phyloP scores from a whole-genome alignment of 179 eudicot genomes.

The Beta macrorhiza region DNA sequence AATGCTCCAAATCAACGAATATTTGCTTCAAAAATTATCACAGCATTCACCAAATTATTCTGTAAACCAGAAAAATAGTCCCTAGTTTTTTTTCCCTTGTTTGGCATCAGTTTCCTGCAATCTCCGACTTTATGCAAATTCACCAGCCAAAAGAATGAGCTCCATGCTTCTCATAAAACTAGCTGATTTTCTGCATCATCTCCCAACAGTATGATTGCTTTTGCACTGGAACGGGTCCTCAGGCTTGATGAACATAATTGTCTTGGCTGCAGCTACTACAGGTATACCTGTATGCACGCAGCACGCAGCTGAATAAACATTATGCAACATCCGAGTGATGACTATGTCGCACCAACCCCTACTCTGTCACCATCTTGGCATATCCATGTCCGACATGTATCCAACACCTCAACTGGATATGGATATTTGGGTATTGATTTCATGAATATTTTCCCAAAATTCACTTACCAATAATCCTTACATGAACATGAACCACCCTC shows the following conservation, averaged over 20 bases:
- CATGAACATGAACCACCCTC: conserved; percentile 77
- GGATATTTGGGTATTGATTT: not conserved
- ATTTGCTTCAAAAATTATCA: no score
- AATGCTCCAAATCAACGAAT: no score
- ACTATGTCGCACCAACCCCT: not conserved
- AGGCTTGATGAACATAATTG: not conserved
- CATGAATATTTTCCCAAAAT: not conserved
- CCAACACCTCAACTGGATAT: not conserved
- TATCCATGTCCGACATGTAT: not conserved
- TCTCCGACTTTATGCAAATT: no score
- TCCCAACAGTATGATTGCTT: not conserved
- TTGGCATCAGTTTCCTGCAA: no score
- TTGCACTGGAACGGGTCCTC: not conserved
- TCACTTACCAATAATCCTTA: conserved; percentile 70
- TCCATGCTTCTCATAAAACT: no score
- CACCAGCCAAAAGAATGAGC: no score
- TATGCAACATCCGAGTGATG: not conserved
- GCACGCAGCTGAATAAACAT: not conserved
- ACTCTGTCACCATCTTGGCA: conserved; percentile 24
- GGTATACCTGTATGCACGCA: not conserved
- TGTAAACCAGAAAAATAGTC: no score
- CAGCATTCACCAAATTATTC: no score
- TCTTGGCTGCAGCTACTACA: not conserved
- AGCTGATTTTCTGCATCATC: not conserved
- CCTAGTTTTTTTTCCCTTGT: no score